Evolutionary conservation across 345 rosid species (phyloP), one percentile per base, ranked within the genome.

Genomic region (Stellera chamaejasme): DNA sequence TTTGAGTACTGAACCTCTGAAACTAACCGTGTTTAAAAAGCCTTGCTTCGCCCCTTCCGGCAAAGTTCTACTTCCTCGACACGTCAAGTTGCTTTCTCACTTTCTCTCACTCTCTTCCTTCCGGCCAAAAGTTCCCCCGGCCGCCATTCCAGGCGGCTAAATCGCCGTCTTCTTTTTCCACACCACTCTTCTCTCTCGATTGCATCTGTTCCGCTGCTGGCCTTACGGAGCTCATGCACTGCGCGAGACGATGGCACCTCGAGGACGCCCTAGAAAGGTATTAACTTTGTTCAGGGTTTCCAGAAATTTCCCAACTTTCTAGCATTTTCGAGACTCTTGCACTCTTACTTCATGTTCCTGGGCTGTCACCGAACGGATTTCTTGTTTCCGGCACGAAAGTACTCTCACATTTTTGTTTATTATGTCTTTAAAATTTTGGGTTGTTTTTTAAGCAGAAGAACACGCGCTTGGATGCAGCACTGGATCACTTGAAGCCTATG

Each of bases 401-500:
- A 42, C 13, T 6, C 23, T 14, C 1, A 8, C 19, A 13, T 19
- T 27, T 13, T 32, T 25, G 10, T 25, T 32, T 47, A 43, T 1
- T 13, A 7, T 19, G 50, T 3, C 14, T 16, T 42, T 19, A 19
- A 19, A 19, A 19, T 59, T n/a, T n/a, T 7, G 15, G 11, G 2
- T 2, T 10, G 27, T 10, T 50, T 28, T 14, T 61, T 50, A 67
- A 62, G 72, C 43, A 39, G 65, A 60, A 61, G 48, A 58, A 55
- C 27, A 60, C 59, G 25, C 68, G 82, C 11, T 68, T 60, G 69
- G 80, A 63, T 49, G 87, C 87, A 0, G 78, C 84, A 15, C 50
- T 76, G 13, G 82, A 79, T 44, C 76, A 78, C 13, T 74, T 76
- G 84, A 45, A 11, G 11, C 44, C 46, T 12, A 62, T 39, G 16